Evolutionary conservation across 1,284 basidiomycete genomes (phyloP).

Genomic region (Butyriboletus appendiculatus): DNA sequence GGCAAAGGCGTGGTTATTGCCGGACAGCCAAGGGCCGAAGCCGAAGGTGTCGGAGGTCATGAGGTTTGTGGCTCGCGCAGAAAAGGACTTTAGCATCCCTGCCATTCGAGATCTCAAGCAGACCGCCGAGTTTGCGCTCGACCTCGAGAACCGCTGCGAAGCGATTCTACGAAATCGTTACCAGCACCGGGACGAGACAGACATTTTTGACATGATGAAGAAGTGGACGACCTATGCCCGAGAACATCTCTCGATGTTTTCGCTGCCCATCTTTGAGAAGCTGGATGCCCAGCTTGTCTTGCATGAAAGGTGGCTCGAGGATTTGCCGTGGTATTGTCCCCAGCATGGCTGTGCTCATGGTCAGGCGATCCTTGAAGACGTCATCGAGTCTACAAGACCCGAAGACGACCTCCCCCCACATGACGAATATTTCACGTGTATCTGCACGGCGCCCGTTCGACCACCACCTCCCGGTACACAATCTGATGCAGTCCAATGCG

Average conservation of each 20-base stretch:
- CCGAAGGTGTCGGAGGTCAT: conserved; percentile 68
- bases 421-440: conserved; percentile 82
- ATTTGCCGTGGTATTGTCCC: conserved; percentile 74
- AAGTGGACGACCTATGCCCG: conserved; percentile 72
- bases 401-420: conserved; percentile 75
- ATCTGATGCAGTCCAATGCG: conserved; percentile 84
- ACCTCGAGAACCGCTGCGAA: conserved; percentile 73
- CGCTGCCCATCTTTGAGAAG: conserved; percentile 68
- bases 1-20: conserved; percentile 65
- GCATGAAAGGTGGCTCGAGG: conserved; percentile 70
- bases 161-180: conserved; percentile 68
- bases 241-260: conserved; percentile 70
- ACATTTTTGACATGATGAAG: conserved; percentile 67
- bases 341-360: conserved; percentile 64
- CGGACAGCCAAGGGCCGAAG: conserved; percentile 50
- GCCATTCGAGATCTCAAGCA: conserved; percentile 65
- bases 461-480: conserved; percentile 69
- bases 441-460: conserved; percentile 70
- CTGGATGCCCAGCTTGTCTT: conserved; percentile 62
- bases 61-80: conserved; percentile 63
- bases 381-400: conserved; percentile 66
- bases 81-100: conserved; percentile 71
- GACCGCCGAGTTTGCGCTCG: conserved; percentile 68
- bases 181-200: conserved; percentile 51
- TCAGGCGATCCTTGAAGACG: conserved; percentile 65